Conservation (phyloP, 2,329 filamentous ascomycete genomes). For the Tolypocladium ophioglossoides region DNA sequence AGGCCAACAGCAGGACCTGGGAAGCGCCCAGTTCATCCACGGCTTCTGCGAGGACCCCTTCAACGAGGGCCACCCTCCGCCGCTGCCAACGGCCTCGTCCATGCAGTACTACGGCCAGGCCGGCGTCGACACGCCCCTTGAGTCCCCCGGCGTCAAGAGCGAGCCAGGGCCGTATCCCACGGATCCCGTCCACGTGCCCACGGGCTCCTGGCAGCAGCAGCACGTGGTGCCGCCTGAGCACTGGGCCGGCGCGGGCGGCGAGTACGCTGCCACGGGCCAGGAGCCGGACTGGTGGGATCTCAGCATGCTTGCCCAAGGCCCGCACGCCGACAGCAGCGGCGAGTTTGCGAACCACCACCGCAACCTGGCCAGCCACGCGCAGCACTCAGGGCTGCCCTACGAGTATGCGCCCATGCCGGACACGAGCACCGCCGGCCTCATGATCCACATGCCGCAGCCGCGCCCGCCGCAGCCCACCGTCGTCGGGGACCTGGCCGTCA, state of each 20-base stretch:
- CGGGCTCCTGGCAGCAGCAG: conserved; percentile 8
- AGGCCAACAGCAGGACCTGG: conserved; percentile 15
- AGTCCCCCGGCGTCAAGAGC: conserved; percentile 25
- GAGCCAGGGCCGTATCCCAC: conserved; percentile 17
- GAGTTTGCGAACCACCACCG: conserved; percentile 21
- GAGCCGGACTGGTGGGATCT: conserved; percentile 21
- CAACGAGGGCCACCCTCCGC: conserved; percentile 17
- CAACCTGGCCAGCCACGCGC: conserved; percentile 29
- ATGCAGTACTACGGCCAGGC: conserved; percentile 20
- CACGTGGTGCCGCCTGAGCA: conserved; percentile 11
- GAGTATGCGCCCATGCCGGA: conserved; percentile 24
- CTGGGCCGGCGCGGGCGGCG: conserved; percentile 14
- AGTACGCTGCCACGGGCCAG: conserved; percentile 13
- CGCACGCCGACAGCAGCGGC: conserved; percentile 6
- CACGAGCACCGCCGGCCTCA: conserved; percentile 28
- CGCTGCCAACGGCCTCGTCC: conserved; percentile 7
- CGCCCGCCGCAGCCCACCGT: conserved; percentile 22
- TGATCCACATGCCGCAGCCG: conserved; percentile 45
- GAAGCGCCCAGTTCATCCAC: conserved; percentile 20
- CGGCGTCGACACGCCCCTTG: conserved; percentile 25
- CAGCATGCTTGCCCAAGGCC: conserved; percentile 16
- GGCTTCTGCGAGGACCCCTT: conserved; percentile 29
- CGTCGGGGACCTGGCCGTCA: conserved; percentile 22
- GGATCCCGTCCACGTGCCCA: conserved; percentile 7
- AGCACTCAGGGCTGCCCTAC: conserved; percentile 29